Evolutionary conservation across 2,329 filamentous ascomycete genomes (phyloP), one percentile per base, ranked within the genome.

Genomic region (Diaporthe helianthi): DNA sequence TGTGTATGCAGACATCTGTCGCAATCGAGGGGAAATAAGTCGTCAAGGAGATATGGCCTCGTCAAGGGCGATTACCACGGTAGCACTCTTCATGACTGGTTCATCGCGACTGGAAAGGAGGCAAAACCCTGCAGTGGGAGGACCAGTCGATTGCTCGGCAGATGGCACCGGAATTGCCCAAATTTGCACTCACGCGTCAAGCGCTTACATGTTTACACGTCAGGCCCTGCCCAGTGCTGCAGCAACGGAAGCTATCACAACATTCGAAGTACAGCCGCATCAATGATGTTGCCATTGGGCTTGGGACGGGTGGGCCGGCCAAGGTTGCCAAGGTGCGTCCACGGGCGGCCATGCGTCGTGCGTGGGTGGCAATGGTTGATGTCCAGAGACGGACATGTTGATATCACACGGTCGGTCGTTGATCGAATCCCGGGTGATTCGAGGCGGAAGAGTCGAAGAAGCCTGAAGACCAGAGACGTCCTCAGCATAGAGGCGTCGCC

Each of bases 1-100:
- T 4, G 5, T 26, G 44, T 13, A 24, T 33, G 58, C 58, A 15
- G 19, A 44, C 24, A 36, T 61, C 58, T 63, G 58, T 63, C 58
- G 58, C 58, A 22, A 63, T 49, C 33, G 58, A 63, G 58, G 58
- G 58, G 58, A 63, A 63, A 49, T 63, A 63, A 63, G 58, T 63
- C 58, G 58, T 63, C 58, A 63, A 29, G 44, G 58, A 24, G 41
- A 63, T 49, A 49, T 49, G 29, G 15, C 22, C 44, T n/a, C 15
- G 58, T 26, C 26, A 17, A 49, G 10, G 44, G 41, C 29, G 58
- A 49, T 19, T n/a, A n/a, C n/a, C n/a, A n/a, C n/a, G n/a, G n/a
- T n/a, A 13, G 8, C 13, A 36, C 29, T 15, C n/a, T 49, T 63
- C 26, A 63, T 49, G 49, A 63, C n/a, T 63, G 29, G 58, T 29